Conservation (phyloP, 2,329 filamentous ascomycete genomes). For the Grosmannia huntii region DNA sequence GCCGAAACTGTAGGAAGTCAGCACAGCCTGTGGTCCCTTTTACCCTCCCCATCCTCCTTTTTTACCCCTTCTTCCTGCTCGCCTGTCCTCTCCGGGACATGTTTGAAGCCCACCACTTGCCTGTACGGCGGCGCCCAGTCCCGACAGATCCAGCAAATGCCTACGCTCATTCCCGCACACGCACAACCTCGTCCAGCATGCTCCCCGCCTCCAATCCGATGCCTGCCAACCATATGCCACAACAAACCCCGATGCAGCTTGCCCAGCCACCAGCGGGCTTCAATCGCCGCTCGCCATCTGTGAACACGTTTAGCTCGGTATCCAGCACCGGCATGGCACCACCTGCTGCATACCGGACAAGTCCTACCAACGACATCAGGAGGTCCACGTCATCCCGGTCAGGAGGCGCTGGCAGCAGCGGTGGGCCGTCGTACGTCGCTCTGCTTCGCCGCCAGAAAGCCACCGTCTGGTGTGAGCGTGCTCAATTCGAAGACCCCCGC, state of each 20-base stretch:
- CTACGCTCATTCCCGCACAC: conserved; percentile 41
- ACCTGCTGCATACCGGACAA: conserved; percentile 43
- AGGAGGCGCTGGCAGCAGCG: conserved; percentile 22
- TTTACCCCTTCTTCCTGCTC: not conserved
- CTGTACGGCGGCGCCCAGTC: conserved; percentile 17
- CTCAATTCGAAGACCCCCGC: conserved; percentile 83
- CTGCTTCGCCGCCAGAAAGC: conserved; percentile 95
- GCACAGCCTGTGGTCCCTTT: not conserved
- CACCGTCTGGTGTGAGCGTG: conserved; percentile 94
- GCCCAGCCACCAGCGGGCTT: conserved; percentile 24
- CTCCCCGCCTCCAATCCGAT: conserved; percentile 24
- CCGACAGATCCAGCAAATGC: conserved; percentile 31
- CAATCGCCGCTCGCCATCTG: conserved; percentile 46
- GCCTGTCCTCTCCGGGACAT: conserved; percentile 11
- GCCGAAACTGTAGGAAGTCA: not conserved
- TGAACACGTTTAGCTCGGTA: conserved; percentile 58
- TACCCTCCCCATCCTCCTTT: not conserved
- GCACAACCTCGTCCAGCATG: conserved; percentile 43
- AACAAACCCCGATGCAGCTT: conserved; percentile 15
- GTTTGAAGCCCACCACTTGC: conserved; percentile 18
- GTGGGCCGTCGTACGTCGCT: conserved; percentile 69
- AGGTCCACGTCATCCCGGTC: conserved; percentile 76
- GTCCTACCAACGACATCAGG: conserved; percentile 46
- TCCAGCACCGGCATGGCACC: conserved; percentile 38
- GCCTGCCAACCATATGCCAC: conserved; percentile 11